These are phyloP conservation scores for Posidonia australis DNA, from an alignment of 106 monocot genomes.

Conservation along the genomic window DNA sequence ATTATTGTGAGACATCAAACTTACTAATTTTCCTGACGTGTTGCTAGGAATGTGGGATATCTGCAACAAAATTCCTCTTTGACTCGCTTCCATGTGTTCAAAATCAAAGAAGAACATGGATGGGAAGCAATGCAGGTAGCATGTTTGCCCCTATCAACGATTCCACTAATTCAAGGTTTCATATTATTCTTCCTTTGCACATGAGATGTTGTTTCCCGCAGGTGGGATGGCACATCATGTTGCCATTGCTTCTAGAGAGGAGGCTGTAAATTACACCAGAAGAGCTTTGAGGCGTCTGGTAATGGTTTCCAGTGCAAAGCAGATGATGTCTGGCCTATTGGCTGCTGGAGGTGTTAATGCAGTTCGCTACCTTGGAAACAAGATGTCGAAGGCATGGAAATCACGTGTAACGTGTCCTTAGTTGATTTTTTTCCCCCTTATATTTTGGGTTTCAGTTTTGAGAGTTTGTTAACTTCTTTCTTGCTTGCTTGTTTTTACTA, in stretches of 20 bases:
- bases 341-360: constrained; percentile 66
- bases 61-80: constrained; percentile 48
- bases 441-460: too few species aligned
- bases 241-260: constrained; percentile 36
- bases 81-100: constrained; percentile 46
- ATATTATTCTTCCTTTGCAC: not conserved
- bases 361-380: constrained; percentile 51
- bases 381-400: constrained; percentile 76
- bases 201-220: constrained; percentile 5
- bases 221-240: constrained; percentile 15
- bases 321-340: constrained; percentile 61
- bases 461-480: too few species aligned
- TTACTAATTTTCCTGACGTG: not conserved
- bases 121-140: not conserved
- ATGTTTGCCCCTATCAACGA: not conserved
- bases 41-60: constrained; percentile 46
- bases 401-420: constrained; percentile 23
- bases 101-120: not conserved
- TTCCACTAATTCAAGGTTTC: too few species aligned
- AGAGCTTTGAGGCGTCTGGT: constrained; percentile 50
- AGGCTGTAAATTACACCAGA: constrained; percentile 30
- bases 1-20: too few species aligned
- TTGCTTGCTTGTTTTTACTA: too few species aligned
- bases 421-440: too few species aligned
- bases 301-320: constrained; percentile 57